These are phyloP conservation scores for Pyrenula massariospora DNA, from an alignment of 495 filamentous ascomycete species.

Conservation along the genomic window DNA sequence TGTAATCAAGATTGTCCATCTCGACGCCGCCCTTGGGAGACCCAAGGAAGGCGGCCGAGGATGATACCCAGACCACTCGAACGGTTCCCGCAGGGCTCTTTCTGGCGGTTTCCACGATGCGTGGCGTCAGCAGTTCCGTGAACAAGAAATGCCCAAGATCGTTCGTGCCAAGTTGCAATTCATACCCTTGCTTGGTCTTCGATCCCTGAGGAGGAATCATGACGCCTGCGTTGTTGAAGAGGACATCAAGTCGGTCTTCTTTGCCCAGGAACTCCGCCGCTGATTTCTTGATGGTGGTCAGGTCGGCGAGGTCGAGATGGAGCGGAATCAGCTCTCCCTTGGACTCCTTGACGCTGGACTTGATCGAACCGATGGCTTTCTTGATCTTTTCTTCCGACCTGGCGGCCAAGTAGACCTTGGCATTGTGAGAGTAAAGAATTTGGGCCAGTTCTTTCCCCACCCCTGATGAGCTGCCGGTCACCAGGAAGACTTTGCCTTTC, in stretches of 20 bases:
- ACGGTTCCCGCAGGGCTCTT: neutral
- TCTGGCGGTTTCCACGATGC: slow-evolving; percentile 22
- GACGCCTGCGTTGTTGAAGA: slow-evolving; percentile 30
- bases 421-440: slow-evolving; percentile 32
- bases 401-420: slow-evolving; percentile 40
- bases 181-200: slow-evolving; percentile 24
- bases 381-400: slow-evolving; percentile 24
- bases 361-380: slow-evolving; percentile 12
- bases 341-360: slow-evolving; percentile 7
- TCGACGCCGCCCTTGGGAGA: slow-evolving; percentile 18
- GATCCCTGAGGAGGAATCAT: slow-evolving; percentile 11
- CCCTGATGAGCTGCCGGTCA: slow-evolving; percentile 39
- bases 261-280: slow-evolving; percentile 15
- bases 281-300: slow-evolving; percentile 17
- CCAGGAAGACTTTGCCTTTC: slow-evolving; percentile 17
- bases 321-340: slow-evolving; percentile 18
- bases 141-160: slow-evolving; percentile 26
- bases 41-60: slow-evolving; percentile 12
- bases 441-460: slow-evolving; percentile 33
- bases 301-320: slow-evolving; percentile 20
- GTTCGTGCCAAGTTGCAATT: slow-evolving; percentile 29
- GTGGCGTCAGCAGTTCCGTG: slow-evolving; percentile 27
- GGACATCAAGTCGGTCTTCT: slow-evolving; percentile 19
- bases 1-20: slow-evolving; percentile 18
- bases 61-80: slow-evolving; percentile 28